Evolutionary conservation across 805 yeast genomes (phyloP).

Genomic region (Candida namnaoensis): DNA sequence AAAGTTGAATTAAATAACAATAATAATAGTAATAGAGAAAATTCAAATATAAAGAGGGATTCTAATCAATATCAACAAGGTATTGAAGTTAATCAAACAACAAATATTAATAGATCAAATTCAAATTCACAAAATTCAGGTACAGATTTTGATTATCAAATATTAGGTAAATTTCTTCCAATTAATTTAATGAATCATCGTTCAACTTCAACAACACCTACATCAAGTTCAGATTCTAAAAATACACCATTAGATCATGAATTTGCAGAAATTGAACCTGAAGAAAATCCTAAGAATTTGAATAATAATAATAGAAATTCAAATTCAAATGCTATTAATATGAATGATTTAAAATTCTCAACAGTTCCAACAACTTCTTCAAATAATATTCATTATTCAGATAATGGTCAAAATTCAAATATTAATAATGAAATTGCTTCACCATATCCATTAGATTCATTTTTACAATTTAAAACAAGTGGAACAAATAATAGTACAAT

Average conservation of each 20-base stretch:
- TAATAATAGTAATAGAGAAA: too few species aligned
- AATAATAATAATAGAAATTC: not conserved
- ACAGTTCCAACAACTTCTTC: too few species aligned
- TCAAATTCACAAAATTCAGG: conserved; percentile 47
- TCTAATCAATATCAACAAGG: conserved; percentile 1
- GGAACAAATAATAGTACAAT: too few species aligned
- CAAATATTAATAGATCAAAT: not conserved
- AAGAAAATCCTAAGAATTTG: not conserved
- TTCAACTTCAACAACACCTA: not conserved
- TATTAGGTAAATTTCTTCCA: conserved; percentile 75
- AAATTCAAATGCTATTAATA: not conserved
- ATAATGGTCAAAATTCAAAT: too few species aligned
- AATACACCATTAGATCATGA: not conserved
- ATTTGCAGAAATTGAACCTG: not conserved
- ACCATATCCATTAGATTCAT: not conserved
- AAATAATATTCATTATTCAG: too few species aligned
- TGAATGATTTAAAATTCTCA: not conserved
- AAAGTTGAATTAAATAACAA: conserved; percentile 20
- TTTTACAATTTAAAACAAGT: not conserved
- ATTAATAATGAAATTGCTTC: not conserved
- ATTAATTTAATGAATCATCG: conserved; percentile 54
- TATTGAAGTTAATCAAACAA: conserved; percentile 6
- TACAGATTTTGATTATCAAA: conserved; percentile 67
- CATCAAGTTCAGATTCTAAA: not conserved
- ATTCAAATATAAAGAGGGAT: too few species aligned